phyloP scores from a whole-genome alignment of 768 basidiomycete genomes.

The Mycena latifolia region DNA sequence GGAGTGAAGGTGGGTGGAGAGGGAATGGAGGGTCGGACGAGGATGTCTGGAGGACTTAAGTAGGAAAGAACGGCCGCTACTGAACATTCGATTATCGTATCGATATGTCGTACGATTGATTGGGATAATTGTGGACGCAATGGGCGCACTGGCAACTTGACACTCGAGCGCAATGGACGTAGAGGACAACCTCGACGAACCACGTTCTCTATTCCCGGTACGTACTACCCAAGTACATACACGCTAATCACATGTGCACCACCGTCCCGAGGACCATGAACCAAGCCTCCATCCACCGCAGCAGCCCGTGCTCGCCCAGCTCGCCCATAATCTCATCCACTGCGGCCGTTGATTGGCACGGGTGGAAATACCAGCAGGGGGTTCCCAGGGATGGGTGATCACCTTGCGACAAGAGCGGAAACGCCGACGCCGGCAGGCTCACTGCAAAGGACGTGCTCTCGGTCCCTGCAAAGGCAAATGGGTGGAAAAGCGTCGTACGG shows the following conservation, averaged over 20 bases:
- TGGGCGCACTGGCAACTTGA: too few relatives aligned
- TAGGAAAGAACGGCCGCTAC: conserved; percentile 23
- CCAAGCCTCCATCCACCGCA: conserved; percentile 81
- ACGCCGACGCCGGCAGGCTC: conserved; percentile 61
- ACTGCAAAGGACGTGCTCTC: conserved; percentile 68
- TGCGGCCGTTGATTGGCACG: conserved; percentile 79
- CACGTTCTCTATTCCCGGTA: neutral
- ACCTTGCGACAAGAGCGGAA: conserved; percentile 87
- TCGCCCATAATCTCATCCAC: conserved; percentile 79
- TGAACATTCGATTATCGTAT: conserved; percentile 30
- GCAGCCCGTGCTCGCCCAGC: conserved; percentile 45
- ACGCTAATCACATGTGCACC: conserved; percentile 59
- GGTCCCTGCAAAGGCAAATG: conserved; percentile 55
- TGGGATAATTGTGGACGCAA: too few relatives aligned
- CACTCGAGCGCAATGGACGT: too few relatives aligned
- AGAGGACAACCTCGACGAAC: too few relatives aligned
- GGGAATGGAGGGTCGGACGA: conserved; percentile 17
- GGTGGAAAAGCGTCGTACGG: conserved; percentile 70
- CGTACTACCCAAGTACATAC: too few relatives aligned
- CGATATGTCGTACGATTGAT: conserved; percentile 27
- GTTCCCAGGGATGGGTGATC: conserved; percentile 85
- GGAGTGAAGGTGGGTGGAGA: conserved; percentile 11
- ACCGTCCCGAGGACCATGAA: conserved; percentile 78
- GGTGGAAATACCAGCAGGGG: conserved; percentile 90
- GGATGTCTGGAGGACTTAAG: conserved; percentile 20